These are phyloP conservation scores for Luffa aegyptiaca DNA, from an alignment of 306 rosid species.

Conservation along the genomic window DNA sequence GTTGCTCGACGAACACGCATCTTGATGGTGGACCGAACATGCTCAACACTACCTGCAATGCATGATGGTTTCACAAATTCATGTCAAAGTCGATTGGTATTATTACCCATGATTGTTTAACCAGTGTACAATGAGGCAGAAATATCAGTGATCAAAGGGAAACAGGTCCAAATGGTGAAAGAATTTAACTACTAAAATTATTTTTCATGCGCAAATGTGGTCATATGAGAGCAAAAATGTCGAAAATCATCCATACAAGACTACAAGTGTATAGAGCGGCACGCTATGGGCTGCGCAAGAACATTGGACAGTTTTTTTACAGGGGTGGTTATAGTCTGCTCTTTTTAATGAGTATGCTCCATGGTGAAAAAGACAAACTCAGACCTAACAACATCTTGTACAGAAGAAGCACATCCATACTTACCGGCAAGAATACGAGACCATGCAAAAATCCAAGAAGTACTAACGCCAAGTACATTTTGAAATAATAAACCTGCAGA, in stretches of 20 bases:
- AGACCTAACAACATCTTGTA: not conserved
- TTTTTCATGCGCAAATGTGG: not conserved
- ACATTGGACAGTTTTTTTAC: not conserved
- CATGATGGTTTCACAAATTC: not conserved
- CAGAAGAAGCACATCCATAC: slow-evolving; percentile 6
- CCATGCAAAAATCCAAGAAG: slow-evolving; percentile 96
- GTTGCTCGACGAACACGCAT: slow-evolving; percentile 33
- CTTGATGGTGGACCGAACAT: slow-evolving; percentile 93
- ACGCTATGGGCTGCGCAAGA: not conserved
- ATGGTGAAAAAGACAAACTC: not conserved
- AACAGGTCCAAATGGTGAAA: not conserved
- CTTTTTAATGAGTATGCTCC: not conserved
- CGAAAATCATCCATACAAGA: not conserved
- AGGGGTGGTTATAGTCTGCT: not conserved
- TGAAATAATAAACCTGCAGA: slow-evolving; percentile 90
- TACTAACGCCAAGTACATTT: slow-evolving; percentile 85
- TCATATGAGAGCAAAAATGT: not conserved
- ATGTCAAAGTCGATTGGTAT: not conserved
- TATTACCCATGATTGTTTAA: not conserved
- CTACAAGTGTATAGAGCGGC: not conserved
- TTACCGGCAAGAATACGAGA: slow-evolving; percentile 89
- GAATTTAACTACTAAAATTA: not conserved
- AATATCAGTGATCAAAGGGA: not conserved
- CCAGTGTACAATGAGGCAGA: not conserved
- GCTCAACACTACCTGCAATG: slow-evolving; percentile 73